Evolutionary conservation across 768 basidiomycete genomes (phyloP).

Genomic region (Coprinellus micaceus): DNA sequence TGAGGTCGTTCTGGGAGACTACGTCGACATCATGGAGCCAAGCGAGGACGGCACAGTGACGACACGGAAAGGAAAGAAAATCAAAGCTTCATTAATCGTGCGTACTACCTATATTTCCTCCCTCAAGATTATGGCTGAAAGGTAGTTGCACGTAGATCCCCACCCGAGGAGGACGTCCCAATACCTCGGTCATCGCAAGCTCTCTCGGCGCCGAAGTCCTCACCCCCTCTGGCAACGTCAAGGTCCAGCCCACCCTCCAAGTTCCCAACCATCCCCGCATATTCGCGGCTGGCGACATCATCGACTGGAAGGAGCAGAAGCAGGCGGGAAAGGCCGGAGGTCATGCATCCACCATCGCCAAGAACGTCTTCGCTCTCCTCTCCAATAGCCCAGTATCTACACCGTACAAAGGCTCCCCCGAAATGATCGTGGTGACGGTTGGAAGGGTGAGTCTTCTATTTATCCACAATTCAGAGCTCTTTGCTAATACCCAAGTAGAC

Average conservation of each 20-base stretch:
- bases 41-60: constrained; percentile 36
- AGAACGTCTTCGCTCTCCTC: constrained; percentile 16
- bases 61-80: constrained; percentile 42
- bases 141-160: too few relatives aligned
- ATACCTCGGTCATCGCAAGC: constrained; percentile 42
- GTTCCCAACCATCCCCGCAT: constrained; percentile 17
- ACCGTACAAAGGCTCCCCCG: constrained; percentile 46
- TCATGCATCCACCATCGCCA: constrained; percentile 14
- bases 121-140: background rate
- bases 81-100: constrained; percentile 54
- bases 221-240: constrained; percentile 34
- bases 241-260: constrained; percentile 40
- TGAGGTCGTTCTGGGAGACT: constrained; percentile 47
- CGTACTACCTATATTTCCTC: constrained; percentile 14
- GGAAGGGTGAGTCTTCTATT: constrained; percentile 2
- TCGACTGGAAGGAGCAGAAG: constrained; percentile 18
- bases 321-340: constrained; percentile 12
- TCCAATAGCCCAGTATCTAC: constrained; percentile 5
- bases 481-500: constrained; percentile 18
- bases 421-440: constrained; percentile 43
- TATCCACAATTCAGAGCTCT: background rate
- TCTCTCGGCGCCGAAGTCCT: constrained; percentile 34
- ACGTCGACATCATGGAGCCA: constrained; percentile 40
- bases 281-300: constrained; percentile 18
- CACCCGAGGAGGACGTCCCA: constrained; percentile 32